phyloP scores from a whole-genome alignment of 2,329 filamentous ascomycete genomes.

The Raffaelea albimanens region DNA sequence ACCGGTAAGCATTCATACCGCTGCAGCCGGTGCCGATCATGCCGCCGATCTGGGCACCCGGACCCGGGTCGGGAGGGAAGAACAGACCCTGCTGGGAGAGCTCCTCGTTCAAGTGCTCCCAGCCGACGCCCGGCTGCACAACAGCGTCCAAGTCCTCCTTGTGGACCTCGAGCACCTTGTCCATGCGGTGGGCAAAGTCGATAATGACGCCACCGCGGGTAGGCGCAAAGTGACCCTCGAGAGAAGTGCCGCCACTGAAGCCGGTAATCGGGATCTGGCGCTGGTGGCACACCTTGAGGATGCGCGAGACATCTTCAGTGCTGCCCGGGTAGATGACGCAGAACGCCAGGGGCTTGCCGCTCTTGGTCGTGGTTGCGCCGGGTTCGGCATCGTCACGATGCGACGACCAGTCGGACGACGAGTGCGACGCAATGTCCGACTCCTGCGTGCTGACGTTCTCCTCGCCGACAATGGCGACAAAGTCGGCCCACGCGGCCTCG shows the following conservation, averaged over 20 bases:
- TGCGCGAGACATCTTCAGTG: constrained; percentile 74
- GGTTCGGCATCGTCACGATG: constrained; percentile 27
- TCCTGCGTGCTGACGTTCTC: constrained; percentile 54
- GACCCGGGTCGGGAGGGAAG: constrained; percentile 86
- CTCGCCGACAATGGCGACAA: constrained; percentile 52
- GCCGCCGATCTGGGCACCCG: constrained; percentile 85
- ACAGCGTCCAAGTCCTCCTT: constrained; percentile 68
- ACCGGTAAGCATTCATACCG: constrained; percentile 85
- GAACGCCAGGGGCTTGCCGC: constrained; percentile 43
- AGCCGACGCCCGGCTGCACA: constrained; percentile 74
- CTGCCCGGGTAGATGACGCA: constrained; percentile 66
- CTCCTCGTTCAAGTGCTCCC: constrained; percentile 76
- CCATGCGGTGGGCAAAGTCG: constrained; percentile 80
- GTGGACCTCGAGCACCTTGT: constrained; percentile 68
- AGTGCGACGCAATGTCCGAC: constrained; percentile 45
- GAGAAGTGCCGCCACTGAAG: constrained; percentile 78
- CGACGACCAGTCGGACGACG: constrained; percentile 54
- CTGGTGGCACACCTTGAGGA: constrained; percentile 82
- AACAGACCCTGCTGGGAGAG: constrained; percentile 67
- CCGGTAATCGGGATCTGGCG: constrained; percentile 76
- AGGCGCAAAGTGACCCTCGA: constrained; percentile 82
- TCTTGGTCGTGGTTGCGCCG: constrained; percentile 17
- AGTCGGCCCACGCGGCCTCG: constrained; percentile 62
- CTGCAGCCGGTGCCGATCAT: constrained; percentile 68
- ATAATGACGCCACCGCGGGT: constrained; percentile 69